A percentile compares a stretch with the other conserved stretches of the same genome.
Evolutionary conservation across 2,329 filamentous ascomycete genomes (phyloP).

Genomic region (Ceratocystis diversiconidia): DNA sequence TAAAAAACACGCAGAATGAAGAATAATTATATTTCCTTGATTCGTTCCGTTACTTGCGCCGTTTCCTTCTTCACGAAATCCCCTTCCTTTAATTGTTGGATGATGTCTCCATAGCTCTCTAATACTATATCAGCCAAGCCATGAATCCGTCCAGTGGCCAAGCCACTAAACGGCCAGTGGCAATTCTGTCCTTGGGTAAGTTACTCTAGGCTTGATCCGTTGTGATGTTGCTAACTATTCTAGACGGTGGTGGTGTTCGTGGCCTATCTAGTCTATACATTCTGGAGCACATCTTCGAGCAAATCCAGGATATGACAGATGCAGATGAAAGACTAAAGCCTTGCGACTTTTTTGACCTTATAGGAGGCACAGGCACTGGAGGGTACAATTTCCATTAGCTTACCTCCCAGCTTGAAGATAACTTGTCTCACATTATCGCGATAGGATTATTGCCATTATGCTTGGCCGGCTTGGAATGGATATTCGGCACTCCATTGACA

Average conservation of each 20-base stretch:
- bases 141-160: no score
- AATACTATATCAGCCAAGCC: no score
- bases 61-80: no score
- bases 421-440: not conserved
- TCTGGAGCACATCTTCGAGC: conserved; percentile 21
- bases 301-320: conserved; percentile 11
- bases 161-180: not conserved
- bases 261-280: conserved; percentile 23
- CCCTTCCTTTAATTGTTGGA: no score
- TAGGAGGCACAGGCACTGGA: conserved; percentile 25
- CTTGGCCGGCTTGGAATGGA: not conserved
- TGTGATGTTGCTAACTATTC: not conserved
- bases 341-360: conserved; percentile 23
- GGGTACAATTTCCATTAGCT: conserved; percentile 18
- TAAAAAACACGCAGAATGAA: no score
- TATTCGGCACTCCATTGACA: not conserved
- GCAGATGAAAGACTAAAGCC: conserved; percentile 19
- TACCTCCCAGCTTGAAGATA: conserved; percentile 10
- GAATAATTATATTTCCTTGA: no score
- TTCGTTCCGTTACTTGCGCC: no score
- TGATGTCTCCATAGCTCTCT: no score
- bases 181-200: not conserved
- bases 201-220: not conserved
- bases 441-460: not conserved
- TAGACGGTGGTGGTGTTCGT: conserved; percentile 22